Evolutionary conservation across 139 green algal genomes (phyloP), one percentile per base, ranked within the genome.

Genomic region (Edaphochlamys debaryana): DNA sequence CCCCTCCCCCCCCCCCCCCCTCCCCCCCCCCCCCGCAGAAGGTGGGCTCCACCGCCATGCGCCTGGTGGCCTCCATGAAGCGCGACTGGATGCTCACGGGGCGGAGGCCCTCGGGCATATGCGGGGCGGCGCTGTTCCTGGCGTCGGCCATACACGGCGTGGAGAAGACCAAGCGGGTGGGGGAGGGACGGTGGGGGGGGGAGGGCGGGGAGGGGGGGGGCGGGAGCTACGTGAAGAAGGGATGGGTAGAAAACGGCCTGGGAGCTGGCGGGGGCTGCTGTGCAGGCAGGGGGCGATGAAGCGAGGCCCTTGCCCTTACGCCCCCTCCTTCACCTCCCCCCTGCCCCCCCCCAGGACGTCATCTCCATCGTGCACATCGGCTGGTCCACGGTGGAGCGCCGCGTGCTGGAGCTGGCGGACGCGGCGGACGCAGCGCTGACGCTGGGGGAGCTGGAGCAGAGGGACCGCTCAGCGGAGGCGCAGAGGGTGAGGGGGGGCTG

Each of bases 61-160:
- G 94, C 36, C 92, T 99, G 79, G 94, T 99, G 7, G 91, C 91
- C 48, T 93, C 88, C 84, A 99, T 99, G 97, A 99, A 99, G 91
- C 93, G 97, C 0, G 97, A 99, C 92, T 99, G 97, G 97, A 98
- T 99, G 91, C 96, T 98, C 88, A 99, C 96, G 23, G 97, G 97
- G 9, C 87, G 97, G 15, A 87, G 94, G 29, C 97, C 97, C 9
- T 90, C 77, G 45, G 97, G 97, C 54, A 90, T 99, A 40, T 99
- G 97, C 83, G 97, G 97, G 6, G 97, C 97, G 15, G 97, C 96
- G 30, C 92, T 99, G 34, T 99, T 95, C 89, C 93, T 99, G 52
- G 96, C 97, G 0, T 85, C 92, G 8, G 95, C 98, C 89, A 94
- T 99, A 32, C 96, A 99, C 84, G 95, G 96, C 62, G 86, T 96